A percentile compares a stretch with the other conserved stretches of the same genome.
These are phyloP conservation scores for Stachybotrys chartarum DNA, from an alignment of 2,329 filamentous ascomycete genomes.

Conservation along the genomic window DNA sequence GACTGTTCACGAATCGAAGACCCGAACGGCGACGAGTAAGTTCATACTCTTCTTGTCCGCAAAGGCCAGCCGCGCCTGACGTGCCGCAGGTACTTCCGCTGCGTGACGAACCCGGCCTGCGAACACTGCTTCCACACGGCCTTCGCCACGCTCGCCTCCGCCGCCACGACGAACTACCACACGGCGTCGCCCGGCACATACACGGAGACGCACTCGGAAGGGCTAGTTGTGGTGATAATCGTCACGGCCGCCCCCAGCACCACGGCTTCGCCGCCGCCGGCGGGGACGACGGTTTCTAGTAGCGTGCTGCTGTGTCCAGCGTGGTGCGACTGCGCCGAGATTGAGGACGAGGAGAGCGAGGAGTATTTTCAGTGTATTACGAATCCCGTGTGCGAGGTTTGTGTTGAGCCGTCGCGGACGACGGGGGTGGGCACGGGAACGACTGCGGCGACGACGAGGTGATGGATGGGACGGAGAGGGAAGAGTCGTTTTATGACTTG, in stretches of 20 bases:
- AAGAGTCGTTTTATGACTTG: too few relatives aligned
- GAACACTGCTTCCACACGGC: slow-evolving; percentile 13
- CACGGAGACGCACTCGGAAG: slow-evolving; percentile 10
- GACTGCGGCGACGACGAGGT: background rate
- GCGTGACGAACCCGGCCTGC: slow-evolving; percentile 16
- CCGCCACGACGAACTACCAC: slow-evolving; percentile 10
- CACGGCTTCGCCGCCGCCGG: background rate
- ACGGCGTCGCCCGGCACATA: slow-evolving; percentile 17
- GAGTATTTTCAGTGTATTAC: slow-evolving; percentile 26
- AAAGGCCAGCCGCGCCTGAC: too few relatives aligned
- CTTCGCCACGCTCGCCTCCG: slow-evolving; percentile 6
- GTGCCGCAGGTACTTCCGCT: slow-evolving; percentile 14
- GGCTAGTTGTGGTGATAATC: slow-evolving; percentile 11
- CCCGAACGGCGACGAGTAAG: slow-evolving; percentile 12
- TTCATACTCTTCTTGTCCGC: background rate
- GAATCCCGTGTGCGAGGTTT: slow-evolving; percentile 19
- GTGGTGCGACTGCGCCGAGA: slow-evolving; percentile 14
- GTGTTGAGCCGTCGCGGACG: background rate
- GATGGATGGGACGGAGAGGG: background rate
- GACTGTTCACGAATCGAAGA: slow-evolving; percentile 18
- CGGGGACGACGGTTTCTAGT: background rate
- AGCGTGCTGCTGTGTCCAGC: background rate
- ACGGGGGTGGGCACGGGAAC: background rate
- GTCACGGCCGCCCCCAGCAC: background rate
- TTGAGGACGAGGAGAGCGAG: slow-evolving; percentile 17